phyloP scores from a whole-genome alignment of 306 rosid genomes.

The Quercus glauca region DNA sequence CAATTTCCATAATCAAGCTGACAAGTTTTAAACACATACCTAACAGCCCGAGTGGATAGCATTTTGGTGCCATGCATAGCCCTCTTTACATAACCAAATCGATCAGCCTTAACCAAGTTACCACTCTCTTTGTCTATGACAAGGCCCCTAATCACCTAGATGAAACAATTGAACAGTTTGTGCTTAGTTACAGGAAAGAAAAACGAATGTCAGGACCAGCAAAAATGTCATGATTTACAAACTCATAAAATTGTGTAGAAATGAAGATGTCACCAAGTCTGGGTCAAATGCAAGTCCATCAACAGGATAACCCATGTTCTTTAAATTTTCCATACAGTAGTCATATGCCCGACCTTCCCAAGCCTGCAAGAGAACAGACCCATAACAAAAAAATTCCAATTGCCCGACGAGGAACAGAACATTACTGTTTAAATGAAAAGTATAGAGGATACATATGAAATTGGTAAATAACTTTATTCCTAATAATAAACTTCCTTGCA shows the following conservation, averaged over 20 bases:
- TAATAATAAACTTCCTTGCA: background rate
- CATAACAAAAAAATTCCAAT: constrained; percentile 21
- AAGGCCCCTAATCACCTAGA: constrained; percentile 94
- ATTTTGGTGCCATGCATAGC: constrained; percentile 96
- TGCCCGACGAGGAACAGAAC: constrained; percentile 5
- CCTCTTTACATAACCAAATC: constrained; percentile 90
- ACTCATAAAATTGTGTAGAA: constrained; percentile 18
- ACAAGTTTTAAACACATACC: constrained; percentile 49
- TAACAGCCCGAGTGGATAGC: constrained; percentile 83
- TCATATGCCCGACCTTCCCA: constrained; percentile 99
- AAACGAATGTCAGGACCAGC: constrained; percentile 6
- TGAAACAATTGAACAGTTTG: constrained; percentile 24
- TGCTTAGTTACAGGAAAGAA: constrained; percentile 14
- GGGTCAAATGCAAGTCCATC: constrained; percentile 94
- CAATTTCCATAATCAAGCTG: constrained; percentile 3
- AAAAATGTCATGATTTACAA: background rate
- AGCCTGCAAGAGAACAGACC: constrained; percentile 52
- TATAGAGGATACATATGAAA: constrained; percentile 15
- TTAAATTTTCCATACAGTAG: constrained; percentile 91
- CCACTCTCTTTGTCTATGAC: constrained; percentile 97
- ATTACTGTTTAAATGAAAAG: background rate
- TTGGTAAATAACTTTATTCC: background rate
- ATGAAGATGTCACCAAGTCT: constrained; percentile 59
- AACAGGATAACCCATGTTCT: constrained; percentile 87
- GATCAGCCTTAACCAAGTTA: constrained; percentile 93